Evolutionary conservation across 164 flowering plant species (phyloP), one percentile per base, ranked within the genome.

Genomic region (Dillenia suffruticosa): DNA sequence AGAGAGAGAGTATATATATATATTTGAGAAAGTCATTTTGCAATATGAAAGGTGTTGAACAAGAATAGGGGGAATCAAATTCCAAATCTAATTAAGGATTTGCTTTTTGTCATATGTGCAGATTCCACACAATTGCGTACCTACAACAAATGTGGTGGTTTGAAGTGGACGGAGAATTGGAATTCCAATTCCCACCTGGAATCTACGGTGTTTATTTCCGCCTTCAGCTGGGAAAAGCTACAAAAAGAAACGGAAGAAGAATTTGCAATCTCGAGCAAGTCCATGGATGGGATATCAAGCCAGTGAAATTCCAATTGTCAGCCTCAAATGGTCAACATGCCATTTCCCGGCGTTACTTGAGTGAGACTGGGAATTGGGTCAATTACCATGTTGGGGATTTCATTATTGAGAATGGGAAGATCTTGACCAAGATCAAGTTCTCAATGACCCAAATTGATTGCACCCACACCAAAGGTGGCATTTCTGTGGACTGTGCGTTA

Each of bases 61-160:
- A 26, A 26, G 40, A 26, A 26, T 26, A 4, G 40, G 40, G 40
- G 40, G 7, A 32, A 32, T 32, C 40, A 32, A 32, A 32, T 32
- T 32, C 40, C 40, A 32, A 32, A 32, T 32, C 40, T 4, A 32
- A 32, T 32, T 32, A 32, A 32, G 40, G 40, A 32, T 32, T 32
- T 4, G 40, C 40, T 8, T 14, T 55, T 14, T 44, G 44, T 44
- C 15, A 44, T 59, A 10, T 44, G 49, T 61, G 43, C 46, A 88
- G 96, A 62, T 92, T 85, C 71, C 83, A 73, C 17, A 70, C 83
- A 10, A 81, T 89, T 13, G 97, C 96, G 19, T 92, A 87, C 70
- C 90, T 89, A 47, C 89, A 89, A 62, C 96, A 92, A 63, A 83
- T 78, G 9, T 90, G 97, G 97, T 88, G 97, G 97, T 74, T 90